These are phyloP conservation scores for Simplicillium sp. DNA, from an alignment of 2,329 filamentous ascomycete genomes.

Conservation along the genomic window DNA sequence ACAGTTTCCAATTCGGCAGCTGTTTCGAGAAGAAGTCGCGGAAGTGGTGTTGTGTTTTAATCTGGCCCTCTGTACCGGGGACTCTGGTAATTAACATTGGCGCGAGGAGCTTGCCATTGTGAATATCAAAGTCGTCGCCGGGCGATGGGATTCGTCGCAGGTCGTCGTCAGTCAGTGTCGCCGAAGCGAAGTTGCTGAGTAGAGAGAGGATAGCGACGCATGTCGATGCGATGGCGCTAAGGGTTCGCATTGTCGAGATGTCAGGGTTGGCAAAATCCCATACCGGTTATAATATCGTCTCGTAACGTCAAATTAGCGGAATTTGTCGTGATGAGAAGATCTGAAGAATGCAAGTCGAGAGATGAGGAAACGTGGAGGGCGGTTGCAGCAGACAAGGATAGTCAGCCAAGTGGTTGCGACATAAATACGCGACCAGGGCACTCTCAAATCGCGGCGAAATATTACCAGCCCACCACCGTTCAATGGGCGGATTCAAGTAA, in stretches of 20 bases:
- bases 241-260: conserved; percentile 1
- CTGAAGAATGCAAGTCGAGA: too few species aligned
- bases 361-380: too few species aligned
- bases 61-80: conserved; percentile 71
- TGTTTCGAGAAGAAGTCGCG: conserved; percentile 66
- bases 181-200: conserved; percentile 26
- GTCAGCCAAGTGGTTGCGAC: too few species aligned
- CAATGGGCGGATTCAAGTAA: too few species aligned
- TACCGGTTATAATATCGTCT: too few species aligned
- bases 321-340: too few species aligned
- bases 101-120: conserved; percentile 64
- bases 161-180: conserved; percentile 62
- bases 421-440: too few species aligned
- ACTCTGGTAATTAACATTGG: conserved; percentile 85
- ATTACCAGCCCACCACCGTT: too few species aligned
- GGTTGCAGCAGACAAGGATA: too few species aligned
- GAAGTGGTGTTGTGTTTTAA: conserved; percentile 69
- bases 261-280: too few species aligned
- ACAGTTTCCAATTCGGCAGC: conserved; percentile 70
- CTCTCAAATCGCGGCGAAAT: too few species aligned
- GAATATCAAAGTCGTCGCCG: conserved; percentile 68
- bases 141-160: conserved; percentile 64
- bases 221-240: conserved; percentile 3
- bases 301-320: too few species aligned
- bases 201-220: conserved; percentile 8